Conservation (phyloP, 2,329 filamentous ascomycete species). For the Diplodia scrobiculata region DNA sequence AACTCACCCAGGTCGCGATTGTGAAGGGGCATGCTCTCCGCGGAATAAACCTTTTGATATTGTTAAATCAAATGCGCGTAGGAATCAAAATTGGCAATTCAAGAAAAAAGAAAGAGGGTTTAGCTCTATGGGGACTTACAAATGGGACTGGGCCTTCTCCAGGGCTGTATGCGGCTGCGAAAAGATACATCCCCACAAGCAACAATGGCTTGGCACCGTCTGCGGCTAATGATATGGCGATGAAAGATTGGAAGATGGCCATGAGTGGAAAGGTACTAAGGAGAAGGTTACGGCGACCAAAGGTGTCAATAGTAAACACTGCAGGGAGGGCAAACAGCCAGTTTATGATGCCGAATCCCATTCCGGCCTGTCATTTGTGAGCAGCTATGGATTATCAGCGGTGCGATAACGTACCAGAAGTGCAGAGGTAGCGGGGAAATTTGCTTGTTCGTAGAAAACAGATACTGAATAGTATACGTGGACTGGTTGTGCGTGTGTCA, state of each 20-base stretch:
- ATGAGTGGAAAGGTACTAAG: constrained; percentile 53
- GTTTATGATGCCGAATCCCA: constrained; percentile 51
- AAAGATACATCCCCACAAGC: constrained; percentile 50
- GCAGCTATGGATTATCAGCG: too few relatives aligned
- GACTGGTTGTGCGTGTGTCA: too few relatives aligned
- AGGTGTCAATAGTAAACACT: constrained; percentile 49
- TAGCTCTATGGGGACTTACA: too few relatives aligned
- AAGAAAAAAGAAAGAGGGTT: too few relatives aligned
- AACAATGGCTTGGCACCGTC: too few relatives aligned
- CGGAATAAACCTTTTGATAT: too few relatives aligned
- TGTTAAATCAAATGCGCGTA: too few relatives aligned
- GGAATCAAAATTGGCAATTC: too few relatives aligned
- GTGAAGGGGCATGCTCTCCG: too few relatives aligned
- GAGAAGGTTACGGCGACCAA: constrained; percentile 46
- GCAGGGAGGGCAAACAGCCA: constrained; percentile 52
- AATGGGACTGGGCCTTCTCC: constrained; percentile 23
- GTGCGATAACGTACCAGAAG: background rate
- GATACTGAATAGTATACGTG: constrained; percentile 36
- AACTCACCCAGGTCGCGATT: too few relatives aligned
- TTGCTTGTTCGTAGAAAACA: constrained; percentile 51
- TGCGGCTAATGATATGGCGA: constrained; percentile 39
- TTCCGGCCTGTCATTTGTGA: constrained; percentile 36
- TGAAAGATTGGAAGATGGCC: constrained; percentile 54
- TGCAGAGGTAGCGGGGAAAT: constrained; percentile 39
- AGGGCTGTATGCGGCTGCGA: constrained; percentile 55